Percentiles rank a stretch among this genome's conserved stretches.
Evolutionary conservation across 257 asterid genomes (phyloP).

Genomic region (Solanum arcanum): DNA sequence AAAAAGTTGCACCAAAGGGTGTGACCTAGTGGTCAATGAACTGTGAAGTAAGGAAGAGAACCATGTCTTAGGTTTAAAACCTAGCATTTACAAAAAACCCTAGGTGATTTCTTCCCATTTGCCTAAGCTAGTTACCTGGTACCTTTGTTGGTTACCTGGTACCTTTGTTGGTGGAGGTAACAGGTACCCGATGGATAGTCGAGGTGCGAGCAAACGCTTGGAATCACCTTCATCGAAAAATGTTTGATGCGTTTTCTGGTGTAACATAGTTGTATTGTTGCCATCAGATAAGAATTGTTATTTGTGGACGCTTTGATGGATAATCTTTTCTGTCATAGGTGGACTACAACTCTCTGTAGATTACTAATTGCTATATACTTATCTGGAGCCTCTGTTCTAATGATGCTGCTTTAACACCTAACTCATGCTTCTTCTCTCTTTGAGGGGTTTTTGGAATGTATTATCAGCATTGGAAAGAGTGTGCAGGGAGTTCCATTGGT

Average conservation of each 20-base stretch:
- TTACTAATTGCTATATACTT: not conserved
- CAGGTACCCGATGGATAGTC: not conserved
- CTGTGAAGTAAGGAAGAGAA: not conserved
- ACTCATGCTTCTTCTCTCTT: conserved; percentile 18
- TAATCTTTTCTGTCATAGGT: not conserved
- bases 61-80: not conserved
- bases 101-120: not conserved
- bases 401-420: not conserved
- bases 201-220: not conserved
- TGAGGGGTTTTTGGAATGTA: conserved; percentile 13
- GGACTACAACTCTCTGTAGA: not conserved
- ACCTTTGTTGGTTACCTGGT: not conserved
- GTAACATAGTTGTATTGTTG: not conserved
- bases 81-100: not conserved
- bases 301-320: not conserved
- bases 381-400: not conserved
- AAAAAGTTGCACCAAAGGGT: not conserved
- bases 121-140: not conserved
- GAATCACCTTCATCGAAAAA: not conserved
- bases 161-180: not conserved
- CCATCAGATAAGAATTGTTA: not conserved
- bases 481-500: conserved; percentile 52
- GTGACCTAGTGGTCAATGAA: not conserved
- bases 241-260: not conserved
- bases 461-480: conserved; percentile 53